These are phyloP conservation scores for Aspergillus latus DNA, from an alignment of 2,329 filamentous ascomycete genomes.

Conservation along the genomic window DNA sequence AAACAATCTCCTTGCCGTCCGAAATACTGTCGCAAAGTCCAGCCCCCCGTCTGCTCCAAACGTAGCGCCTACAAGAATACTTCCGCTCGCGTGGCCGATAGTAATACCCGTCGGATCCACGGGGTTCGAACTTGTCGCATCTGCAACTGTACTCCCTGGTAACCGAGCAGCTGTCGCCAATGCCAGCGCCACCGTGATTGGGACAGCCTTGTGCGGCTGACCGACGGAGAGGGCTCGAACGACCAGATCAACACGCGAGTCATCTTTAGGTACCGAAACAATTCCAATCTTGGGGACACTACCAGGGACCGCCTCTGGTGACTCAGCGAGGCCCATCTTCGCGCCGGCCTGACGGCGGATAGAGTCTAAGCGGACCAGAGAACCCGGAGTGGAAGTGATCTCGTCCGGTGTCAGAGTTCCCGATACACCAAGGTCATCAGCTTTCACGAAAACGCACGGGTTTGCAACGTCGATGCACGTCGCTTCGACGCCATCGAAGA, in stretches of 20 bases:
- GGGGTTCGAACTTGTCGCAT: constrained; percentile 25
- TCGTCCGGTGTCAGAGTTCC: constrained; percentile 53
- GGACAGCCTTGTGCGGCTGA: constrained; percentile 58
- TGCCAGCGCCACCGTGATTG: constrained; percentile 56
- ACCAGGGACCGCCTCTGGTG: constrained; percentile 50
- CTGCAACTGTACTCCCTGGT: constrained; percentile 41
- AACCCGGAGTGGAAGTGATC: constrained; percentile 48
- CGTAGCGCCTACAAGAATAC: constrained; percentile 44
- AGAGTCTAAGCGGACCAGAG: constrained; percentile 52
- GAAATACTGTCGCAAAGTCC: constrained; percentile 45
- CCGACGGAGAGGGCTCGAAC: constrained; percentile 57
- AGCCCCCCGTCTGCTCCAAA: constrained; percentile 40
- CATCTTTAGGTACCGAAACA: constrained; percentile 39
- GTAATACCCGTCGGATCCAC: constrained; percentile 37
- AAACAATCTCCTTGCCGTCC: constrained; percentile 51
- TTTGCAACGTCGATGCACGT: constrained; percentile 66
- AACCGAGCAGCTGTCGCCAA: constrained; percentile 52
- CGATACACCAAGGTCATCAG: constrained; percentile 49
- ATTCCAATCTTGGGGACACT: constrained; percentile 64
- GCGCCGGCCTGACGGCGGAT: constrained; percentile 60
- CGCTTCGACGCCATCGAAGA: constrained; percentile 50
- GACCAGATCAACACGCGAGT: constrained; percentile 38
- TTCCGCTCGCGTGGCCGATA: constrained; percentile 51
- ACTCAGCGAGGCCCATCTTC: constrained; percentile 59
- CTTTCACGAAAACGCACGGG: constrained; percentile 62